These are phyloP conservation scores for Galeopsis tetrahit DNA, from an alignment of 257 asterid species.

Conservation along the genomic window DNA sequence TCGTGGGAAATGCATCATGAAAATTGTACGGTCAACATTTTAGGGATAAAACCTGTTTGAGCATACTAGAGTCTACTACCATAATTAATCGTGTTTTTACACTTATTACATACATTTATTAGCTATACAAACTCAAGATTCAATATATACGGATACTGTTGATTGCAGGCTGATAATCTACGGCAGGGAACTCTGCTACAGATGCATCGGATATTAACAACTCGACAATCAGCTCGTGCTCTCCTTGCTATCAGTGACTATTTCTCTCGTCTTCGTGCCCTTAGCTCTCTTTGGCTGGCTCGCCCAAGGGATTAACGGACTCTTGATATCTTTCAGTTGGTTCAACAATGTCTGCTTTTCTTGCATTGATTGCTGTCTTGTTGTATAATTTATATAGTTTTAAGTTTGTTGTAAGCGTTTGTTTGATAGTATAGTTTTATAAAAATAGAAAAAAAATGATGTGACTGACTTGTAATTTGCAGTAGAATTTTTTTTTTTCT, in stretches of 20 bases:
- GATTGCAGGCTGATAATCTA: constrained; percentile 58
- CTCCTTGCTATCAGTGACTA: constrained; percentile 59
- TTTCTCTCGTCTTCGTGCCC: constrained; percentile 65
- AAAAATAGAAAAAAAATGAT: not conserved
- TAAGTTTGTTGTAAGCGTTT: constrained; percentile 27
- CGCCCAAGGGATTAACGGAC: constrained; percentile 46
- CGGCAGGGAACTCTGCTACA: constrained; percentile 60
- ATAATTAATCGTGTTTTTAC: not conserved
- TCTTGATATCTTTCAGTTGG: not conserved
- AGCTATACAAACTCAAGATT: no score
- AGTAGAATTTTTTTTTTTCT: not conserved
- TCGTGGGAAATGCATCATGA: not conserved
- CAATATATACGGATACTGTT: not conserved
- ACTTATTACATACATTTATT: no score
- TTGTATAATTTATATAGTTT: constrained; percentile 24
- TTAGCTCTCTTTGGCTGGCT: constrained; percentile 67
- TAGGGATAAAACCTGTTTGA: no score
- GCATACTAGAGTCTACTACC: not conserved
- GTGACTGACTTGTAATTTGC: not conserved
- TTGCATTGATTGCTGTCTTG: constrained; percentile 15
- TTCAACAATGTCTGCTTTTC: constrained; percentile 2
- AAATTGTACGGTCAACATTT: not conserved
- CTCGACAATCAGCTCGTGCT: constrained; percentile 69
- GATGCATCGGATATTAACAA: constrained; percentile 56
- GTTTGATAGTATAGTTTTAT: constrained; percentile 20